Conservation (phyloP, 495 filamentous ascomycete species). For the Aspergillus wentii region DNA sequence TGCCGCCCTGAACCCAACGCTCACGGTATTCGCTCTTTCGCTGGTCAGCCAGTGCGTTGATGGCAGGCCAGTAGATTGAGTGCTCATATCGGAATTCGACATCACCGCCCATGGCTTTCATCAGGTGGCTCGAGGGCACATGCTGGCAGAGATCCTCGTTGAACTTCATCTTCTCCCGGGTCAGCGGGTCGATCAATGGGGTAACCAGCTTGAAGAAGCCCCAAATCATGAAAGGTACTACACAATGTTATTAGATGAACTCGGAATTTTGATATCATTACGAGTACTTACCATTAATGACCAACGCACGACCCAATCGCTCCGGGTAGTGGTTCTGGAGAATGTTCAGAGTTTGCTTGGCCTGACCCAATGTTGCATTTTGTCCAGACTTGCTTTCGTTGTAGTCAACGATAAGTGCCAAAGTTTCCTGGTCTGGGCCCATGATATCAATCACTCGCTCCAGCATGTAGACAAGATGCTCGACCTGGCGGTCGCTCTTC, state of each 20-base stretch:
- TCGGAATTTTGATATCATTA: slow-evolving; percentile 3
- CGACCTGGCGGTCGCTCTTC: slow-evolving; percentile 79
- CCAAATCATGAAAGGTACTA: slow-evolving; percentile 82
- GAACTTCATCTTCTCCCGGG: slow-evolving; percentile 89
- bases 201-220: slow-evolving; percentile 94
- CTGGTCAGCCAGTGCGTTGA: slow-evolving; percentile 61
- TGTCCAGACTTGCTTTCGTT: slow-evolving; percentile 73
- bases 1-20: slow-evolving; percentile 75
- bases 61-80: slow-evolving; percentile 78
- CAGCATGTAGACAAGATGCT: slow-evolving; percentile 93
- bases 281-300: slow-evolving; percentile 67
- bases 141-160: slow-evolving; percentile 78
- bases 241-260: not conserved
- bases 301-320: slow-evolving; percentile 79
- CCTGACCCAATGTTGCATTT: slow-evolving; percentile 68
- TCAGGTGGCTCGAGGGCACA: slow-evolving; percentile 73
- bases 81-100: slow-evolving; percentile 86
- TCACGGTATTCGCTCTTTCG: slow-evolving; percentile 52
- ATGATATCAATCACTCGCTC: slow-evolving; percentile 86
- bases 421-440: slow-evolving; percentile 76
- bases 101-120: slow-evolving; percentile 52
- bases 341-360: slow-evolving; percentile 75
- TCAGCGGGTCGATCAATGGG: slow-evolving; percentile 92
- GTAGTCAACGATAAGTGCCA: slow-evolving; percentile 86
- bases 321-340: slow-evolving; percentile 95